These are phyloP conservation scores for Penicillium sp. DNA, from an alignment of 2,329 filamentous ascomycete genomes.

Conservation along the genomic window DNA sequence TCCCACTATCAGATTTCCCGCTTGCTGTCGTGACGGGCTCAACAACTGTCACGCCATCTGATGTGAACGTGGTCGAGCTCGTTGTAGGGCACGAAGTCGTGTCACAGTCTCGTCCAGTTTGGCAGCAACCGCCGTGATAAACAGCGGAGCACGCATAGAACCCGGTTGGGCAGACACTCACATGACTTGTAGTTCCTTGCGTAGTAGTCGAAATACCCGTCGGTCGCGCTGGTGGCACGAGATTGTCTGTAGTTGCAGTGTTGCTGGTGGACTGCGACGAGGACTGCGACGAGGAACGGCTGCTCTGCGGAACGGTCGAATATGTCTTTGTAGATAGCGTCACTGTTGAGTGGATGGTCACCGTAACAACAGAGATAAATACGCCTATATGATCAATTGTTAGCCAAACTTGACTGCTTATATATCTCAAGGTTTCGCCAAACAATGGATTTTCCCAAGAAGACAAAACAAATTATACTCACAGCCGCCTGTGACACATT, in stretches of 20 bases:
- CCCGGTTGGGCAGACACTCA: slow-evolving; percentile 71
- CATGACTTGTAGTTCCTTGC: slow-evolving; percentile 29
- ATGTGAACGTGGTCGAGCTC: slow-evolving; percentile 64
- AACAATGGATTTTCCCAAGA: not conserved
- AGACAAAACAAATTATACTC: slow-evolving; percentile 26
- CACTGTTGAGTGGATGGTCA: slow-evolving; percentile 35
- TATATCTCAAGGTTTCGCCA: not conserved
- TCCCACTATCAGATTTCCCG: slow-evolving; percentile 16
- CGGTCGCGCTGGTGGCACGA: slow-evolving; percentile 39
- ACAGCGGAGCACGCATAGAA: slow-evolving; percentile 89
- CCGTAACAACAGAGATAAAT: slow-evolving; percentile 35
- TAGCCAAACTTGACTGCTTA: not conserved
- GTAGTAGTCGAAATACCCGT: slow-evolving; percentile 38
- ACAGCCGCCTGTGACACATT: slow-evolving; percentile 60
- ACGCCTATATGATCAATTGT: slow-evolving; percentile 25
- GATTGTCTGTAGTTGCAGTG: slow-evolving; percentile 38
- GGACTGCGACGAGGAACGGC: slow-evolving; percentile 20
- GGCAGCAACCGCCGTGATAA: slow-evolving; percentile 82
- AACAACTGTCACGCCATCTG: slow-evolving; percentile 69
- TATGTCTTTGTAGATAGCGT: slow-evolving; percentile 33
- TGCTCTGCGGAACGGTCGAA: slow-evolving; percentile 28
- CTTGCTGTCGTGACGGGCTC: slow-evolving; percentile 53
- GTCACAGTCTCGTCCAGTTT: slow-evolving; percentile 80
- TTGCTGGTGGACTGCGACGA: slow-evolving; percentile 23
- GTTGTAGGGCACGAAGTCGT: slow-evolving; percentile 74